Evolutionary conservation across 1,139 yeast species (phyloP).

Genomic region (Meyerozyma sp.): DNA sequence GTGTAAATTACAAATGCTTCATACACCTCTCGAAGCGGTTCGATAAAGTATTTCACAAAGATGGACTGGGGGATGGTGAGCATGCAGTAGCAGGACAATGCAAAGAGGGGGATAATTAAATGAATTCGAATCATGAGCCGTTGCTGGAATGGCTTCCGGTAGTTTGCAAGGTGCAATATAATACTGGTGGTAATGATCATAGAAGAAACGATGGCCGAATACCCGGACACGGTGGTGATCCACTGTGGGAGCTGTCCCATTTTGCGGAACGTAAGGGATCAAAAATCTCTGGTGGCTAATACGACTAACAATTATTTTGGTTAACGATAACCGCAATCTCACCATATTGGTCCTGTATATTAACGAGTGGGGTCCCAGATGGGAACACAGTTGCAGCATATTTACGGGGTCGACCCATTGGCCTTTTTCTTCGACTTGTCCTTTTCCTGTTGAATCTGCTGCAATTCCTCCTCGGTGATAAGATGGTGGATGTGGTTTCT

Average conservation of each 20-base stretch:
- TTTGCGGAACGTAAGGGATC: not conserved
- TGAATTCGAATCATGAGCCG: slow-evolving; percentile 79
- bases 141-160: slow-evolving; percentile 86
- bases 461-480: slow-evolving; percentile 50
- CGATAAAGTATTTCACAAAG: slow-evolving; percentile 46
- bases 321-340: not conserved
- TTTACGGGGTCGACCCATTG: slow-evolving; percentile 7
- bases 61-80: slow-evolving; percentile 37
- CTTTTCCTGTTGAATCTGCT: slow-evolving; percentile 34
- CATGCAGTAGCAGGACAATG: slow-evolving; percentile 49
- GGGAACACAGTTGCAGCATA: not conserved
- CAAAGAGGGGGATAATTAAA: slow-evolving; percentile 56
- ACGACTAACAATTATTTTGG: not conserved
- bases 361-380: not conserved
- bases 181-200: slow-evolving; percentile 28
- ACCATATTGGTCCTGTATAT: not conserved
- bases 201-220: slow-evolving; percentile 28
- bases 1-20: slow-evolving; percentile 96
- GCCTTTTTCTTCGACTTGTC: slow-evolving; percentile 20
- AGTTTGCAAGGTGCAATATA: slow-evolving; percentile 46
- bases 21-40: slow-evolving; percentile 81
- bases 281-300: not conserved
- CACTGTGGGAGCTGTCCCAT: slow-evolving; percentile 22
- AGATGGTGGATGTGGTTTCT: slow-evolving; percentile 50
- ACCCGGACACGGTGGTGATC: slow-evolving; percentile 29